A percentile compares a stretch with the other conserved stretches of the same genome.
These are phyloP conservation scores for Chalaropsis thielavioides DNA, from an alignment of 2,329 filamentous ascomycete species.

Conservation along the genomic window DNA sequence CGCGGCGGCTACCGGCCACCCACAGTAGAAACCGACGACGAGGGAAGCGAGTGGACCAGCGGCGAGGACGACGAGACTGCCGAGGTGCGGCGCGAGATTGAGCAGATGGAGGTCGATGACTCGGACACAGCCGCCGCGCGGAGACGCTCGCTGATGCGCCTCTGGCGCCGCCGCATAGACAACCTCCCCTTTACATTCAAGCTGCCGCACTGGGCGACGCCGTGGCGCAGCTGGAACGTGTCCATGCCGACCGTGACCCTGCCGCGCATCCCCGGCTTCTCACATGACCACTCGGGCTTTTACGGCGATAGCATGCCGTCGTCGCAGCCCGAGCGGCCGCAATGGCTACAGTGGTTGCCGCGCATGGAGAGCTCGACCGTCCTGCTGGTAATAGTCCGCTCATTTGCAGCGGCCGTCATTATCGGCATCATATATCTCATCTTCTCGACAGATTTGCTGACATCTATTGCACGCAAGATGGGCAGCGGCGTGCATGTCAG, in stretches of 20 bases:
- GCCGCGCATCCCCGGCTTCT: slow-evolving; percentile 26
- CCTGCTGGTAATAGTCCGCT: slow-evolving; percentile 52
- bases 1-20: slow-evolving; percentile 56
- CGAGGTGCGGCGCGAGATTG: slow-evolving; percentile 64
- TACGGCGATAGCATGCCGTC: slow-evolving; percentile 15
- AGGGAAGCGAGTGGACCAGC: slow-evolving; percentile 42
- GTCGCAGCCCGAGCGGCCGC: slow-evolving; percentile 8
- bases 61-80: slow-evolving; percentile 41
- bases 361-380: slow-evolving; percentile 27
- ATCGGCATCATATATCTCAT: slow-evolving; percentile 67
- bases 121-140: slow-evolving; percentile 43
- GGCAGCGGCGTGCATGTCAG: slow-evolving; percentile 58
- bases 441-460: slow-evolving; percentile 74
- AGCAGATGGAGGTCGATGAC: slow-evolving; percentile 79
- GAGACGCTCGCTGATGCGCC: slow-evolving; percentile 27
- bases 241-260: slow-evolving; percentile 34
- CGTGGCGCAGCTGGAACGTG: slow-evolving; percentile 34
- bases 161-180: slow-evolving; percentile 14
- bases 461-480: slow-evolving; percentile 46
- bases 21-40: slow-evolving; percentile 64
- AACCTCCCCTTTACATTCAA: slow-evolving; percentile 33
- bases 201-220: slow-evolving; percentile 40
- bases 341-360: slow-evolving; percentile 17
- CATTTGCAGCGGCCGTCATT: slow-evolving; percentile 62
- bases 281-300: not conserved